These are phyloP conservation scores for Phytophthora nicotianae DNA, from an alignment of 352 stramenopile species.

Conservation along the genomic window DNA sequence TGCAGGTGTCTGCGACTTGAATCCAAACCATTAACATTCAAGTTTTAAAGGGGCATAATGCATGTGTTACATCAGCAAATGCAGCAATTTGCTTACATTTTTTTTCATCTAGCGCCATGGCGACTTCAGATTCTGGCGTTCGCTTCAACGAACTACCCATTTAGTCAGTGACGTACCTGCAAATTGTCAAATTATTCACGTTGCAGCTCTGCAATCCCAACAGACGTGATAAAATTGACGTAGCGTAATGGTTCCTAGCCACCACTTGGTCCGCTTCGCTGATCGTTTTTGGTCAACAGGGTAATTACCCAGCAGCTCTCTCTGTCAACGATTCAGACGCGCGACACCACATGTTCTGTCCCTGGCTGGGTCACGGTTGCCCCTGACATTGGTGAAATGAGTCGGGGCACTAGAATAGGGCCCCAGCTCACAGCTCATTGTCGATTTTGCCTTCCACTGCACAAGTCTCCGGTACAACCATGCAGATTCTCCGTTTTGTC, in stretches of 20 bases:
- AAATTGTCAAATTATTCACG: background rate
- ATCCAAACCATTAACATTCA: constrained; percentile 3
- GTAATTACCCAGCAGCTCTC: constrained; percentile 1
- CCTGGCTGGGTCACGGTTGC: background rate
- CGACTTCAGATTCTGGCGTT: constrained; percentile 1
- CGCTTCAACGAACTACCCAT: constrained; percentile 4
- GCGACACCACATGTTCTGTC: background rate
- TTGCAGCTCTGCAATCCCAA: background rate
- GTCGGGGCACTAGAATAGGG: background rate
- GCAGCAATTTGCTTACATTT: constrained; percentile 6
- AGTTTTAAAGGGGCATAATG: constrained; percentile 5
- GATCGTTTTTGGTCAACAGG: constrained; percentile 7
- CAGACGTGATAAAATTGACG: constrained; percentile 7
- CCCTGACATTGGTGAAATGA: background rate
- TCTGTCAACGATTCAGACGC: constrained; percentile 10
- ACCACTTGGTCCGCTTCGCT: constrained; percentile 12
- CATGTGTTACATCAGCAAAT: constrained; percentile 13
- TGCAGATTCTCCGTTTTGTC: constrained; percentile 24
- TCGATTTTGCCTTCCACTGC: constrained; percentile 10
- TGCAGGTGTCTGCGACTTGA: background rate
- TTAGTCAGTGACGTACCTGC: background rate
- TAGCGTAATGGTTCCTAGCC: constrained; percentile 7
- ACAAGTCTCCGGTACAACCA: constrained; percentile 9
- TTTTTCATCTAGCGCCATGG: background rate
- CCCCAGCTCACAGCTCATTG: constrained; percentile 12